These are phyloP conservation scores for Pseudocercospora cruenta DNA, from an alignment of 2,329 filamentous ascomycete species.

Conservation along the genomic window DNA sequence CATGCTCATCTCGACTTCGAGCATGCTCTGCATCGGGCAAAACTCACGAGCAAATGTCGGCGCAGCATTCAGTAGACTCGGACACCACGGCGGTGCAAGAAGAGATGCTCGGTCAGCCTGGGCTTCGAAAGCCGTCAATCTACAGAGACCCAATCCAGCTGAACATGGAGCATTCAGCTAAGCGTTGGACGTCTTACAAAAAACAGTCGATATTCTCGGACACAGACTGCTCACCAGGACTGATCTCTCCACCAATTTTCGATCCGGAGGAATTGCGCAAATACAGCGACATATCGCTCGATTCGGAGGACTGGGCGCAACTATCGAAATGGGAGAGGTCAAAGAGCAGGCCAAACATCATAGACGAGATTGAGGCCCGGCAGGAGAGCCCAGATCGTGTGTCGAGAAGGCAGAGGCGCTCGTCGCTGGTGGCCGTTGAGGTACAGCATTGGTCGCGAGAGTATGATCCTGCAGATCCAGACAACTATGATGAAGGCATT, in stretches of 20 bases:
- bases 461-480: conserved; percentile 3
- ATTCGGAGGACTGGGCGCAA: background rate
- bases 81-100: background rate
- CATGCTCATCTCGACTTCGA: background rate
- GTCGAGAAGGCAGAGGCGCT: background rate
- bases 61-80: background rate
- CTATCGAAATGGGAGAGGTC: background rate
- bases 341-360: background rate
- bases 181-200: background rate
- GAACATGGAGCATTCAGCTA: background rate
- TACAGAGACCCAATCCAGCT: background rate
- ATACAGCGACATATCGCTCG: background rate
- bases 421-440: background rate
- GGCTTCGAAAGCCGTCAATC: background rate
- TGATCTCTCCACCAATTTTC: background rate
- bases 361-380: background rate
- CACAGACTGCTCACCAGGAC: background rate
- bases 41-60: background rate
- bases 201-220: background rate
- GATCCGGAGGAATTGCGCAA: background rate
- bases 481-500: background rate
- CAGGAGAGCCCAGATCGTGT: background rate
- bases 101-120: background rate
- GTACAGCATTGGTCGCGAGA: background rate
- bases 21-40: background rate